A percentile compares a stretch with the other conserved stretches of the same genome.
phyloP scores from a whole-genome alignment of 306 rosid genomes.

The Malus sieversii region DNA sequence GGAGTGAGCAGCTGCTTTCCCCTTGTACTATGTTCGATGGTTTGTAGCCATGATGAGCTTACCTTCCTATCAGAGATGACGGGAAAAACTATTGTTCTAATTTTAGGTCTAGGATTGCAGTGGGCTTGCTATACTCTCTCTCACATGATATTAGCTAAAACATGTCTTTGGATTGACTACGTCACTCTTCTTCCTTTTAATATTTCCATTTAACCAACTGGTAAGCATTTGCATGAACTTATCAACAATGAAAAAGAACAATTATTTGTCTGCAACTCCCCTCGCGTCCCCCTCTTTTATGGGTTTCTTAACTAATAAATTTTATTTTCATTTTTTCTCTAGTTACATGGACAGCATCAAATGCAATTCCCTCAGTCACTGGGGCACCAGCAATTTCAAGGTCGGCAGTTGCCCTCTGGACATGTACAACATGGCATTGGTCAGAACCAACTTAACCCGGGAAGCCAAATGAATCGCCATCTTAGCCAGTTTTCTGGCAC shows the following conservation, averaged over 20 bases:
- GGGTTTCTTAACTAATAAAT: constrained; percentile 5
- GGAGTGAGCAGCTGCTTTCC: neutral
- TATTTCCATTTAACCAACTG: neutral
- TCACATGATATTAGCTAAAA: neutral
- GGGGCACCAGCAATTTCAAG: constrained; percentile 89
- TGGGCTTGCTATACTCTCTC: neutral
- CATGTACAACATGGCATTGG: constrained; percentile 81
- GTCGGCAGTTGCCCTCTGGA: constrained; percentile 79
- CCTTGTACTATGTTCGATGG: neutral
- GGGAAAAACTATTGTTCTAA: neutral
- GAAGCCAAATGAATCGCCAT: constrained; percentile 80
- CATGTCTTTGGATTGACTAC: neutral
- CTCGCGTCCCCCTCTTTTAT: neutral
- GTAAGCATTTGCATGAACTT: neutral
- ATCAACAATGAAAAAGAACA: neutral
- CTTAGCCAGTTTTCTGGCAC: constrained; percentile 67
- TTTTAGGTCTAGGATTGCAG: neutral
- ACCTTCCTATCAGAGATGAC: neutral
- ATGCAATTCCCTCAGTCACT: constrained; percentile 71
- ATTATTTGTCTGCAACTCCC: constrained; percentile 2
- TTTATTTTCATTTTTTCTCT: constrained; percentile 14
- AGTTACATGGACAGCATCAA: constrained; percentile 88
- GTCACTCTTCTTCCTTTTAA: neutral
- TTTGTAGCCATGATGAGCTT: neutral
- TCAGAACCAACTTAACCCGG: constrained; percentile 88